A percentile compares a stretch with the other conserved stretches of the same genome.
These are phyloP conservation scores for Astraeus odoratus DNA, from an alignment of 768 basidiomycete genomes.

Conservation along the genomic window DNA sequence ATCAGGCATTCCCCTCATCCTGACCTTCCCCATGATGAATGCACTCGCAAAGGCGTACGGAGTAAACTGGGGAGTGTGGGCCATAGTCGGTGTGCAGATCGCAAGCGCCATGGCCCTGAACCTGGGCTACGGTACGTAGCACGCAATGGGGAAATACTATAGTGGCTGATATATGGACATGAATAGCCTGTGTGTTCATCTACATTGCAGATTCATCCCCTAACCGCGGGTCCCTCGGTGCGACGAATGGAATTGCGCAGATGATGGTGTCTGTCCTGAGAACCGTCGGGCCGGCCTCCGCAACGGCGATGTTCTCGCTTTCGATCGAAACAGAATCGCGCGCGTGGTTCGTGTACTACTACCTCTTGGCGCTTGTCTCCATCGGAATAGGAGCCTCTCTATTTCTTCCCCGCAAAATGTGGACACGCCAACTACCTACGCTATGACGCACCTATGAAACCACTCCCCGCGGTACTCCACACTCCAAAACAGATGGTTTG, in stretches of 20 bases:
- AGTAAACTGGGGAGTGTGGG: constrained; percentile 39
- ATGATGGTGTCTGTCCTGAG: constrained; percentile 24
- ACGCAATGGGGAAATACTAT: not conserved
- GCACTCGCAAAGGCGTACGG: constrained; percentile 51
- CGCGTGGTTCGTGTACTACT: constrained; percentile 27
- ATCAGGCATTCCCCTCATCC: constrained; percentile 52
- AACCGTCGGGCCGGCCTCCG: constrained; percentile 27
- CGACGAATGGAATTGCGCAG: constrained; percentile 50
- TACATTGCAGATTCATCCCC: constrained; percentile 62
- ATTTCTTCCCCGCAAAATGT: constrained; percentile 22
- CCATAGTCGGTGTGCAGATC: constrained; percentile 43
- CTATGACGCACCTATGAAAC: too few relatives aligned
- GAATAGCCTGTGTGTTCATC: constrained; percentile 60
- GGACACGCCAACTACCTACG: constrained; percentile 9
- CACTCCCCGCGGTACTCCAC: too few relatives aligned
- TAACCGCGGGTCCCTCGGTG: constrained; percentile 59
- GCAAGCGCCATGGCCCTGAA: constrained; percentile 40
- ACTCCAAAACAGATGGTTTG: too few relatives aligned
- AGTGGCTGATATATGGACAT: not conserved
- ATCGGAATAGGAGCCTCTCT: constrained; percentile 14
- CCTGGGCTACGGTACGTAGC: constrained; percentile 49
- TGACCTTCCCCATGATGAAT: constrained; percentile 41
- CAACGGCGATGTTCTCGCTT: constrained; percentile 32
- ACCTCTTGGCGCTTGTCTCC: constrained; percentile 12
- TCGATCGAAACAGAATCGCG: constrained; percentile 39